A percentile compares a stretch with the other conserved stretches of the same genome.
Conservation (phyloP, 2,329 filamentous ascomycete species). For the Clarireedia hainanense region DNA sequence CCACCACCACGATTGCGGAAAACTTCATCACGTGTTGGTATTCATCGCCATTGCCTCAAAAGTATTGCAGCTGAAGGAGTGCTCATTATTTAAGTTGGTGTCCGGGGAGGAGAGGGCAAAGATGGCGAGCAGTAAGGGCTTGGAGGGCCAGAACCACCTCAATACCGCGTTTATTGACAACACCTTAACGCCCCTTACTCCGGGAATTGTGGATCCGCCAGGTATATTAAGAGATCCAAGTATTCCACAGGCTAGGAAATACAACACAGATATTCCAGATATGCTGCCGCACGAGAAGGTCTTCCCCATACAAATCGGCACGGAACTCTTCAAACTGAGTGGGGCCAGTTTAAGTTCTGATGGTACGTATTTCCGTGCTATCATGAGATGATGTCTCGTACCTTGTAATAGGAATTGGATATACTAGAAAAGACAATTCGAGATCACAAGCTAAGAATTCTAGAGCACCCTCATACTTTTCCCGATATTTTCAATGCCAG, state of each 20-base stretch:
- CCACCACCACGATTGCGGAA: too few species aligned
- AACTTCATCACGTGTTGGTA: too few species aligned
- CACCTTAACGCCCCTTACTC: neutral
- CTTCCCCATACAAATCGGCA: slow-evolving; percentile 64
- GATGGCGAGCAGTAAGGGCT: neutral
- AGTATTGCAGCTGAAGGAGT: too few species aligned
- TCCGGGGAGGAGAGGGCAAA: neutral
- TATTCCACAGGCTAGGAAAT: slow-evolving; percentile 10
- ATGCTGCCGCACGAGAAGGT: slow-evolving; percentile 36
- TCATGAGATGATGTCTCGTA: neutral
- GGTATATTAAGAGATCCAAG: slow-evolving; percentile 17
- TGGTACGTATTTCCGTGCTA: slow-evolving; percentile 41
- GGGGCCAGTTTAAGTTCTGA: slow-evolving; percentile 65
- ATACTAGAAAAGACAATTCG: neutral
- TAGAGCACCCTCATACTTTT: slow-evolving; percentile 92
- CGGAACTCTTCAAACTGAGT: slow-evolving; percentile 59
- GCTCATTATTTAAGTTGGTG: neutral
- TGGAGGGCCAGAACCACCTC: neutral
- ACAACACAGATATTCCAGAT: slow-evolving; percentile 29
- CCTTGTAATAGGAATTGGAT: neutral
- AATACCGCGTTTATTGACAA: neutral
- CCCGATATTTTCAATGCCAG: slow-evolving; percentile 85
- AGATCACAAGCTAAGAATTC: slow-evolving; percentile 37
- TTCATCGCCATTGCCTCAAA: too few species aligned
- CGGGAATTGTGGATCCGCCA: slow-evolving; percentile 8